phyloP scores from a whole-genome alignment of 805 yeast species.

The Metschnikowia continentalis region DNA sequence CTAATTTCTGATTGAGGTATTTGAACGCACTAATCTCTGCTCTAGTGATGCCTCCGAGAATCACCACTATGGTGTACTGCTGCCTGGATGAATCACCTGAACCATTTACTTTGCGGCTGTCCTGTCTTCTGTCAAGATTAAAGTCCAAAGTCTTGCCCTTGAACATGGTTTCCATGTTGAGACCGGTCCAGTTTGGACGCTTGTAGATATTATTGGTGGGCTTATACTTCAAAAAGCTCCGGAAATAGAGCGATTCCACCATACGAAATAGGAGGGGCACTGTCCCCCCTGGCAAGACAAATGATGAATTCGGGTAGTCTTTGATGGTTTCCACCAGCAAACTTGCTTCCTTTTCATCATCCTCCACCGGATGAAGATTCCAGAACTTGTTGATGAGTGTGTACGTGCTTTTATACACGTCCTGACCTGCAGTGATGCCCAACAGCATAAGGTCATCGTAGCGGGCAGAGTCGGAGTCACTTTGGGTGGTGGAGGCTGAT shows the following conservation, averaged over 20 bases:
- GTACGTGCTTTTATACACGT: slow-evolving; percentile 29
- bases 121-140: slow-evolving; percentile 29
- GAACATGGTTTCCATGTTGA: slow-evolving; percentile 37
- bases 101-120: slow-evolving; percentile 12
- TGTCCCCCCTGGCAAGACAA: slow-evolving; percentile 70
- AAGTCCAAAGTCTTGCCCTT: slow-evolving; percentile 38
- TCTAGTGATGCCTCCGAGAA: slow-evolving; percentile 83
- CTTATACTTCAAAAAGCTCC: slow-evolving; percentile 46
- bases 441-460: slow-evolving; percentile 17
- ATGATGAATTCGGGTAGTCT: slow-evolving; percentile 48
- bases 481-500: neutral
- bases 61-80: slow-evolving; percentile 43
- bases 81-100: slow-evolving; percentile 6
- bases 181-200: slow-evolving; percentile 44
- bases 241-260: slow-evolving; percentile 61
- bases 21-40: slow-evolving; percentile 76
- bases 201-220: slow-evolving; percentile 32
- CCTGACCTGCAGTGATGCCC: slow-evolving; percentile 31
- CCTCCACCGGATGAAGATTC: slow-evolving; percentile 44
- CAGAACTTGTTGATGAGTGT: slow-evolving; percentile 41
- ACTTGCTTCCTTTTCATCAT: slow-evolving; percentile 15
- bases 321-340: slow-evolving; percentile 10
- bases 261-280: slow-evolving; percentile 73
- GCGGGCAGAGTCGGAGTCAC: slow-evolving; percentile 6
- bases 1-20: slow-evolving; percentile 48